These are phyloP conservation scores for Colletotrichum navitas DNA, from an alignment of 2,329 filamentous ascomycete genomes.

Conservation along the genomic window DNA sequence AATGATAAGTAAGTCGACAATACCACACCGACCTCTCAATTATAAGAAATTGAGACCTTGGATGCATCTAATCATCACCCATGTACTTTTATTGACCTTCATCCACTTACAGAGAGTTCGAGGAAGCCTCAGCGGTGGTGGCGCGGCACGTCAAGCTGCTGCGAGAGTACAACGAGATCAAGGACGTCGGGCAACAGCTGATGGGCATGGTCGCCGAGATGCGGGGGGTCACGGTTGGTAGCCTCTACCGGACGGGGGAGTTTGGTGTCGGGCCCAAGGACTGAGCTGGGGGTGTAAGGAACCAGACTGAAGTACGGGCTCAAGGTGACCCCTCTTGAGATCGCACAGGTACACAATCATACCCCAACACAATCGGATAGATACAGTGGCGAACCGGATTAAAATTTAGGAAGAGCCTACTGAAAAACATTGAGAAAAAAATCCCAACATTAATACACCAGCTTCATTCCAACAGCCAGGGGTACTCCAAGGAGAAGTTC, in stretches of 20 bases:
- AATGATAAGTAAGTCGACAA: neutral
- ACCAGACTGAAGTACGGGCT: too few relatives aligned
- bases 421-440: neutral
- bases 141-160: constrained; percentile 43
- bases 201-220: constrained; percentile 56
- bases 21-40: fast-evolving
- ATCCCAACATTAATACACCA: too few relatives aligned
- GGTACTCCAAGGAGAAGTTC: neutral
- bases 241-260: constrained; percentile 48
- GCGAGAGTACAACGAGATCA: constrained; percentile 54
- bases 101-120: neutral
- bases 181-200: constrained; percentile 54
- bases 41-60: fast-evolving
- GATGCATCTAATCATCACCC: fast-evolving
- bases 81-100: neutral
- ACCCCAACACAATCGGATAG: too few relatives aligned
- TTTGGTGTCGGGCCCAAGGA: constrained; percentile 50
- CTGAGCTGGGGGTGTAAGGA: constrained; percentile 8
- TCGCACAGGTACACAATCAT: too few relatives aligned
- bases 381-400: too few relatives aligned
- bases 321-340: too few relatives aligned
- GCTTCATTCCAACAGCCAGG: neutral
- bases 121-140: constrained; percentile 28
- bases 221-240: constrained; percentile 48
- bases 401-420: neutral